phyloP scores from a whole-genome alignment of 495 filamentous ascomycete species.

The Entonaema liquescens region DNA sequence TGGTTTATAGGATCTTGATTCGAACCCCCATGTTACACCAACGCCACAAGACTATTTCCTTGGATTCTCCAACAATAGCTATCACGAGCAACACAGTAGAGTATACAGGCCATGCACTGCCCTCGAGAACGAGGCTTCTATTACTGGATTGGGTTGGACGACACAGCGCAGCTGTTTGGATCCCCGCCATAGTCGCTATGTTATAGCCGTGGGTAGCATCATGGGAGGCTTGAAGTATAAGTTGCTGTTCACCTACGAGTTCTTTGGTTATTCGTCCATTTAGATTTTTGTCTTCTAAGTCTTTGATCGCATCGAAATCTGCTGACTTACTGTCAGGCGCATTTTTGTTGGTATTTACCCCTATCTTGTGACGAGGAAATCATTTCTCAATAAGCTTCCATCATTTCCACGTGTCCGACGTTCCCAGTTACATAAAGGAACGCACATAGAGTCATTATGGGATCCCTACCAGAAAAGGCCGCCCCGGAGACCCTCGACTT shows the following conservation, averaged over 20 bases:
- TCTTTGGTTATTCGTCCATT: no score
- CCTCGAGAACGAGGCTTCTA: background rate
- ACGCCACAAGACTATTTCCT: background rate
- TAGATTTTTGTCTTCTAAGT: no score
- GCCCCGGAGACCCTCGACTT: slow-evolving; percentile 59
- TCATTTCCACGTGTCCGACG: background rate
- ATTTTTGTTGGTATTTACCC: background rate
- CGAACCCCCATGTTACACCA: background rate
- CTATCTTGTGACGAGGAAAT: background rate
- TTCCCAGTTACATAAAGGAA: background rate
- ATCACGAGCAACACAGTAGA: background rate
- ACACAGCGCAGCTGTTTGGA: background rate
- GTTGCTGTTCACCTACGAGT: background rate
- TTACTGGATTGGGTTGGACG: background rate
- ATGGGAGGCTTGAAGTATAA: background rate
- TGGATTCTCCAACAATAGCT: background rate
- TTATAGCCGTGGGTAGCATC: background rate
- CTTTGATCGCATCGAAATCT: background rate
- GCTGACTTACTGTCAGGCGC: background rate
- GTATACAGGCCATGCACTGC: background rate
- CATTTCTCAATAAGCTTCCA: background rate
- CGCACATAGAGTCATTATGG: background rate
- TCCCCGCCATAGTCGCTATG: background rate
- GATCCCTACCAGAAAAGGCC: slow-evolving; percentile 1
- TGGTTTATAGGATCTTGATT: background rate